Evolutionary conservation across 768 basidiomycete species (phyloP).

Genomic region (Trametes villosa): DNA sequence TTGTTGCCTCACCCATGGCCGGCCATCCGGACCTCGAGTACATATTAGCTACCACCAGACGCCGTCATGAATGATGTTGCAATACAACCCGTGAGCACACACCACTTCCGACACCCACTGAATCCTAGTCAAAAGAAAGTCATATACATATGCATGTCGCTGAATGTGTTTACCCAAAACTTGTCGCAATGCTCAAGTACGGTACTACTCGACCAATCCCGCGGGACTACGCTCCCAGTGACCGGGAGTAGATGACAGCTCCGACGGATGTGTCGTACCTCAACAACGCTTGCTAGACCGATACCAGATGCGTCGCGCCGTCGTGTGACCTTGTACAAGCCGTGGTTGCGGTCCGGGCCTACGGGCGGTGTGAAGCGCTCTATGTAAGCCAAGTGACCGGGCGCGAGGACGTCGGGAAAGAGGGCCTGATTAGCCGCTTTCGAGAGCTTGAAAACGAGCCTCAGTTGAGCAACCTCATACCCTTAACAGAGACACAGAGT

Average conservation of each 20-base stretch:
- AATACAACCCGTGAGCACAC: too few relatives aligned
- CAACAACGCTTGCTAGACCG: not conserved
- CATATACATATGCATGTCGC: not conserved
- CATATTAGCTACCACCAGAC: too few relatives aligned
- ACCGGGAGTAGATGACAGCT: not conserved
- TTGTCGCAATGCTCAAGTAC: not conserved
- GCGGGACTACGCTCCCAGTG: not conserved
- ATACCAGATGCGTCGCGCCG: not conserved
- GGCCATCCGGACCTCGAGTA: too few relatives aligned
- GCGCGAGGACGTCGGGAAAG: constrained; percentile 4
- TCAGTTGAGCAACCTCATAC: constrained; percentile 33
- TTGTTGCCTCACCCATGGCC: too few relatives aligned
- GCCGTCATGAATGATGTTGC: too few relatives aligned
- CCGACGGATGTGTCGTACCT: not conserved
- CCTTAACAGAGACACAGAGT: too few relatives aligned
- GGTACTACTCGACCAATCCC: not conserved
- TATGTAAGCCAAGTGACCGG: constrained; percentile 33
- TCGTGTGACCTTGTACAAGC: constrained; percentile 31
- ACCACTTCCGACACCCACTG: too few relatives aligned
- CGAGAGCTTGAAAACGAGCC: constrained; percentile 32
- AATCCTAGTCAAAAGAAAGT: too few relatives aligned
- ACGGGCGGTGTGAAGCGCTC: constrained; percentile 33
- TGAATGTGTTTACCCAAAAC: not conserved
- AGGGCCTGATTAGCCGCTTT: not conserved
- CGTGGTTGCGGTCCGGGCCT: constrained; percentile 24